These are phyloP conservation scores for Cercospora janseana DNA, from an alignment of 2,329 filamentous ascomycete genomes.

Conservation along the genomic window DNA sequence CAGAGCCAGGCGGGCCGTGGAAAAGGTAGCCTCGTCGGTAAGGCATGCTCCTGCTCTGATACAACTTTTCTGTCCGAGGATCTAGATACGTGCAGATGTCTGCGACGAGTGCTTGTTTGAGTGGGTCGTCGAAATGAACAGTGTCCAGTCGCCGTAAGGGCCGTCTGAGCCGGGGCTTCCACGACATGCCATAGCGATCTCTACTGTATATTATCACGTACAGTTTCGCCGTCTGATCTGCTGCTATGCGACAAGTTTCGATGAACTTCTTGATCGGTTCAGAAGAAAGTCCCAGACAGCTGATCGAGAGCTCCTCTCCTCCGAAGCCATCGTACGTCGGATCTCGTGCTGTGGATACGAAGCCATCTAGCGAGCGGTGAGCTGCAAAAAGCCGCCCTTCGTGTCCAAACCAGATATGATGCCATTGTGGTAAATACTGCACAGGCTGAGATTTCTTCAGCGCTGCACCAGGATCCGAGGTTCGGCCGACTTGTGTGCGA, in stretches of 20 bases:
- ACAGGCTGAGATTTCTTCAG: slow-evolving; percentile 28
- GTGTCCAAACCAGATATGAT: slow-evolving; percentile 28
- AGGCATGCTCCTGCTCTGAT: slow-evolving; percentile 76
- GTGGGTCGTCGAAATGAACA: slow-evolving; percentile 64
- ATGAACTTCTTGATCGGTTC: slow-evolving; percentile 48
- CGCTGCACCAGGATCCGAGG: slow-evolving; percentile 24
- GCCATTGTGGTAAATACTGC: slow-evolving; percentile 29
- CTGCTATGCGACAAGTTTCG: slow-evolving; percentile 41
- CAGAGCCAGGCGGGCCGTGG: slow-evolving; percentile 57
- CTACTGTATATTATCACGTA: slow-evolving; percentile 43
- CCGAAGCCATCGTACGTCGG: slow-evolving; percentile 29
- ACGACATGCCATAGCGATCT: slow-evolving; percentile 38
- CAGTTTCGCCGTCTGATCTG: slow-evolving; percentile 41
- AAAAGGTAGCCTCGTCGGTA: slow-evolving; percentile 79
- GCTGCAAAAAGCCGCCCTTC: slow-evolving; percentile 21
- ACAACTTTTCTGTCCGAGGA: slow-evolving; percentile 69
- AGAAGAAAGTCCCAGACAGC: slow-evolving; percentile 46
- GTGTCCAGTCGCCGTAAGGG: slow-evolving; percentile 68
- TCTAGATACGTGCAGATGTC: slow-evolving; percentile 76
- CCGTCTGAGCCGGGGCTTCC: slow-evolving; percentile 40
- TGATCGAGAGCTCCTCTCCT: slow-evolving; percentile 37
- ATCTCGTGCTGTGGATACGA: slow-evolving; percentile 21
- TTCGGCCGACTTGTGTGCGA: slow-evolving; percentile 25
- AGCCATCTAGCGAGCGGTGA: slow-evolving; percentile 24
- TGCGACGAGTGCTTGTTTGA: slow-evolving; percentile 62